phyloP scores from a whole-genome alignment of 1,284 basidiomycete genomes.

The Limonomyces culmigenus region DNA sequence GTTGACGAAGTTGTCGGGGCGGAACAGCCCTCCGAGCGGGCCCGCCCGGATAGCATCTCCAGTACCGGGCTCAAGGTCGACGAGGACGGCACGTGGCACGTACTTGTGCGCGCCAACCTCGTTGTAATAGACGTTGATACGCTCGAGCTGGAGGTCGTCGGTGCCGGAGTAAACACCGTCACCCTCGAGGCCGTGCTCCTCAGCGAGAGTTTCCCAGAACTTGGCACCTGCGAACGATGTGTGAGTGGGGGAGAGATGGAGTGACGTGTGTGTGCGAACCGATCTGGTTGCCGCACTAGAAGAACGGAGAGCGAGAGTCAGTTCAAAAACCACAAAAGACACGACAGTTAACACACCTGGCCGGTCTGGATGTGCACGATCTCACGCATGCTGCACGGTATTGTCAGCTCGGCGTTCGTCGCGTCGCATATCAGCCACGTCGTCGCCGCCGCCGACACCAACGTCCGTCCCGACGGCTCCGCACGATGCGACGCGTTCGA shows the following conservation, averaged over 20 bases:
- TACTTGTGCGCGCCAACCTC: constrained; percentile 87
- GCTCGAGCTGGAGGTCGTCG: constrained; percentile 92
- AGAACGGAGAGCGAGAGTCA: constrained; percentile 7
- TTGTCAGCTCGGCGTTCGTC: no score
- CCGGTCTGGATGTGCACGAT: constrained; percentile 95
- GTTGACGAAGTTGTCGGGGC: constrained; percentile 90
- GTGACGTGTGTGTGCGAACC: background rate
- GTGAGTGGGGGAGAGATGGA: constrained; percentile 7
- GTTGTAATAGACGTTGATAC: constrained; percentile 94
- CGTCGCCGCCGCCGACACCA: no score
- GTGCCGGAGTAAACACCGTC: constrained; percentile 89
- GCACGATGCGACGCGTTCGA: no score
- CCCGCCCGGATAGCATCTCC: constrained; percentile 91
- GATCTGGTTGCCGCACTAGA: constrained; percentile 4
- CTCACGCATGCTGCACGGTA: constrained; percentile 85
- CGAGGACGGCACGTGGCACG: constrained; percentile 88
- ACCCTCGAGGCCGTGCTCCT: constrained; percentile 91
- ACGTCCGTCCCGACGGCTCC: no score
- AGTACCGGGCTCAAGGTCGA: constrained; percentile 93
- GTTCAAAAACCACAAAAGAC: constrained; percentile 5
- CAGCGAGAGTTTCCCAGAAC: constrained; percentile 97
- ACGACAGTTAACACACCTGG: constrained; percentile 41
- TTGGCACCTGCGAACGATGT: constrained; percentile 97
- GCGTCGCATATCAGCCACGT: no score
- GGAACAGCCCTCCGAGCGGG: constrained; percentile 75